Conservation (phyloP, 345 rosid genomes). For the Aquilaria yunnanensis region DNA sequence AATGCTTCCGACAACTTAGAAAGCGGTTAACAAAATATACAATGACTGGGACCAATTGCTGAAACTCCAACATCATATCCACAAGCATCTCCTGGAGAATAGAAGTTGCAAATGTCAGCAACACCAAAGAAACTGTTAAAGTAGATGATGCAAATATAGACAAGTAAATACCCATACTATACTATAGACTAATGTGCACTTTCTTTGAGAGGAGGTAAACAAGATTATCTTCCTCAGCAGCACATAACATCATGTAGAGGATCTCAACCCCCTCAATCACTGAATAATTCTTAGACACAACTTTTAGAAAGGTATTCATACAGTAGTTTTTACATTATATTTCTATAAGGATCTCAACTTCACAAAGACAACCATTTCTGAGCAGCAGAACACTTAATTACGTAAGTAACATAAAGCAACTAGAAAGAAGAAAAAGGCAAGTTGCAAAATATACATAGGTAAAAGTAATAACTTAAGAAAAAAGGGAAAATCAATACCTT, state of each 20-base stretch:
- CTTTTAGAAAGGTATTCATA: too few species aligned
- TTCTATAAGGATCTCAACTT: too few species aligned
- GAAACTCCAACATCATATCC: constrained; percentile 55
- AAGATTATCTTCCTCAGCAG: too few species aligned
- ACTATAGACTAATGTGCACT: too few species aligned
- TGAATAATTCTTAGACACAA: too few species aligned
- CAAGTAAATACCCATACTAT: not conserved
- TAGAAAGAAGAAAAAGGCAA: constrained; percentile 6
- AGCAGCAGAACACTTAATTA: too few species aligned
- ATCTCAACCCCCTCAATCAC: too few species aligned
- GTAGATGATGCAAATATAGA: too few species aligned
- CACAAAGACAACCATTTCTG: too few species aligned
- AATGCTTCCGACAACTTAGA: constrained; percentile 65
- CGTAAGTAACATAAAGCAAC: not conserved
- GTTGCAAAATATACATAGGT: not conserved
- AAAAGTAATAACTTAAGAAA: not conserved
- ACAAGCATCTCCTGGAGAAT: constrained; percentile 68
- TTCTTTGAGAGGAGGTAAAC: too few species aligned
- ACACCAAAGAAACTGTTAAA: not conserved
- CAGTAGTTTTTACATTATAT: too few species aligned
- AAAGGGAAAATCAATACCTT: constrained; percentile 45
- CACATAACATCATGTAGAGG: too few species aligned
- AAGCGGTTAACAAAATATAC: constrained; percentile 66
- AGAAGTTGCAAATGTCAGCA: constrained; percentile 19
- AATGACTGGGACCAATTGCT: constrained; percentile 65